Conservation (phyloP, 1,284 basidiomycete species). For the Apiotrichum veenhuisii region DNA sequence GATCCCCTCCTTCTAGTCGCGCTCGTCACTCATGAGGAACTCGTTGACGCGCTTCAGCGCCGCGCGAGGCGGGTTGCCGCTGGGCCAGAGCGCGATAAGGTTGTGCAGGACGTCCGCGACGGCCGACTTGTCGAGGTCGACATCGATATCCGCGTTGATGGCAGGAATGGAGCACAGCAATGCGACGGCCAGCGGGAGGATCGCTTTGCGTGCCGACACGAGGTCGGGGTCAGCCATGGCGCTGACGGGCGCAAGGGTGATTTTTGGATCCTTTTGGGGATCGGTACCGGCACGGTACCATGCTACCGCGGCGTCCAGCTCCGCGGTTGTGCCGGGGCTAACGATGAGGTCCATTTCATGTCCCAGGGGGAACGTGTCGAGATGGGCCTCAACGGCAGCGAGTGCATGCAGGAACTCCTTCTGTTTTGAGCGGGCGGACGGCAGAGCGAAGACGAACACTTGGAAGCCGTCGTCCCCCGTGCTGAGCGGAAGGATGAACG, state of each 20-base stretch:
- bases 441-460: slow-evolving; percentile 16
- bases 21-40: slow-evolving; percentile 33
- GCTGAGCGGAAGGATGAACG: slow-evolving; percentile 6
- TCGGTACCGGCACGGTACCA: neutral
- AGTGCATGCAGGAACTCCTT: slow-evolving; percentile 25
- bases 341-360: slow-evolving; percentile 13
- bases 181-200: slow-evolving; percentile 32
- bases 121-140: slow-evolving; percentile 23
- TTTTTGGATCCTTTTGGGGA: too few relatives aligned
- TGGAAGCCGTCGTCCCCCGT: neutral
- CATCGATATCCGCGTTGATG: neutral
- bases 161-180: slow-evolving; percentile 22
- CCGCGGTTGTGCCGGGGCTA: slow-evolving; percentile 14
- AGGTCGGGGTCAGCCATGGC: neutral
- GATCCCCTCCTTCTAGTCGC: neutral
- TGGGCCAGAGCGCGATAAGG: slow-evolving; percentile 43
- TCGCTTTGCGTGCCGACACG: slow-evolving; percentile 17
- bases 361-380: neutral
- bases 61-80: slow-evolving; percentile 45
- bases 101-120: slow-evolving; percentile 35
- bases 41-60: slow-evolving; percentile 48
- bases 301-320: slow-evolving; percentile 13
- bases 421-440: slow-evolving; percentile 24
- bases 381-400: slow-evolving; percentile 10
- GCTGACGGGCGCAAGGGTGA: neutral